Evolutionary conservation across 2,329 filamentous ascomycete species (phyloP), one percentile per base, ranked within the genome.

Genomic region (Onygenales sp.): DNA sequence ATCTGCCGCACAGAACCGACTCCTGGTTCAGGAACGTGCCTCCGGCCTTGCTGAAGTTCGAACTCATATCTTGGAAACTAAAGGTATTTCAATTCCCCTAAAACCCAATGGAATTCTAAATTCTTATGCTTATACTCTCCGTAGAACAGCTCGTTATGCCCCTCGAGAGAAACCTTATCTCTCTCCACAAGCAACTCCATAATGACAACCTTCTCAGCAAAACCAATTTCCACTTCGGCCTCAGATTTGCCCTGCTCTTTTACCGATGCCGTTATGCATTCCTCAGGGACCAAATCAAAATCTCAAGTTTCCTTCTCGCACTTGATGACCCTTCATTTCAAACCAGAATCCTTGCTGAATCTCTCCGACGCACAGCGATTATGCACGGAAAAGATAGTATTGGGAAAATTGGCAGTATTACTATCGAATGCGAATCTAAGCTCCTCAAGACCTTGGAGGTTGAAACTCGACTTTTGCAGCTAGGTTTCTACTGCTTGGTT

Each of bases 191-290:
- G 9, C 51, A 61, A 34, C 48, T 60, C 13, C 43, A 52, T 5
- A 57, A 54, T 52, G 48, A 51, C 36, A 52, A 62, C 56, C 59
- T 61, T 60, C 61, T 56, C 48, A 63, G 55, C 50, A 59, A 60
- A 56, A 52, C 56, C 47, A 60, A 55, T 33, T 53, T 60, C 51
- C 59, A 61, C 52, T 65, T 61, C 52, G 51, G 53, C 14, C 44
- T 60, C 9, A 58, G 60, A 13, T 58, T 62, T 31, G 58, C 59
- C n/a, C 36, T 59, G 13, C 55, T 66, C 10, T 57, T 58, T 37
- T 57, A 54, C 40, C 55, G 61, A 46, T 55, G 57, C 13, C 57
- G 59, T 31, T 39, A 56, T 36, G 54, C 58, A 4, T 54, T 57
- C 13, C 44, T 65, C 8, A 47, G 52, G 46, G 63, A 65, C 43